phyloP scores from a whole-genome alignment of 108 stramenopile genomes.

The Skeletonema potamos region DNA sequence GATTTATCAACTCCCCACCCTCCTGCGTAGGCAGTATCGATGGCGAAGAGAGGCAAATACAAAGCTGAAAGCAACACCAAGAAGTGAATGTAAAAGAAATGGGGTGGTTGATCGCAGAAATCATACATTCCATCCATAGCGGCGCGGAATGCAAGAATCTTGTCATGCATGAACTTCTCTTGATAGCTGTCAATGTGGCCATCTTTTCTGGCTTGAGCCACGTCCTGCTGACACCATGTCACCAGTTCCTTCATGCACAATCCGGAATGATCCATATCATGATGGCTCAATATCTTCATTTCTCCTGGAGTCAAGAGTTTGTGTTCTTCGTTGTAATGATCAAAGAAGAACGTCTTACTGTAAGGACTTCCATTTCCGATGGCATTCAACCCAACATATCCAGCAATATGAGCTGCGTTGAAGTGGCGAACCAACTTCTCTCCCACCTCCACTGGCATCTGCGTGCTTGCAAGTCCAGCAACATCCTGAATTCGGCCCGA shows the following conservation, averaged over 20 bases:
- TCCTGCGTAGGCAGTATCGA: constrained; percentile 23
- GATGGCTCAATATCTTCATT: constrained; percentile 23
- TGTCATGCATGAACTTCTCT: constrained; percentile 5
- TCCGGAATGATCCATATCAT: constrained; percentile 35
- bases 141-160: constrained; percentile 21
- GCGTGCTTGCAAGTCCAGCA: constrained; percentile 29
- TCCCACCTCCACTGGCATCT: constrained; percentile 40
- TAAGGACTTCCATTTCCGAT: constrained; percentile 26
- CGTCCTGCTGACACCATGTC: constrained; percentile 27
- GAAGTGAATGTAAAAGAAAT: constrained; percentile 67
- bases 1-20: constrained; percentile 52
- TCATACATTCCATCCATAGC: constrained; percentile 47
- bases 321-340: constrained; percentile 30
- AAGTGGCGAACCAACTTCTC: constrained; percentile 46
- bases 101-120: constrained; percentile 45
- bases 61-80: constrained; percentile 44
- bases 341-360: constrained; percentile 31
- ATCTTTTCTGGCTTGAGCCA: constrained; percentile 3
- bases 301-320: constrained; percentile 39
- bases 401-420: constrained; percentile 56
- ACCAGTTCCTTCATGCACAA: constrained; percentile 22
- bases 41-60: constrained; percentile 53
- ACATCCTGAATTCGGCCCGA: constrained; percentile 54
- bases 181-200: constrained; percentile 27
- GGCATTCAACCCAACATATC: constrained; percentile 53